phyloP scores from a whole-genome alignment of 306 rosid genomes.

The Prunus salicina region DNA sequence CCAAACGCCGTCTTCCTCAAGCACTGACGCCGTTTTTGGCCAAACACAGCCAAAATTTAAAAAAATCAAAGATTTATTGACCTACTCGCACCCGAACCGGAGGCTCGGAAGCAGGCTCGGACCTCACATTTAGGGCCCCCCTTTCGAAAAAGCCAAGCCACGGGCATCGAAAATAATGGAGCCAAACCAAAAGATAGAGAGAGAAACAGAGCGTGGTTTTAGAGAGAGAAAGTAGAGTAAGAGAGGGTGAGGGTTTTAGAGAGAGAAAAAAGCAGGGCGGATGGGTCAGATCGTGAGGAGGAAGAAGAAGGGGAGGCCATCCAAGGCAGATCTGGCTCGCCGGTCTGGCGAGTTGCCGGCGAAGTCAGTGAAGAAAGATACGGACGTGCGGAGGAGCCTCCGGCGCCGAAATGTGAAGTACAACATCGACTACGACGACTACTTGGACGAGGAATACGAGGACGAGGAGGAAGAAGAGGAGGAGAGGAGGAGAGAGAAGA shows the following conservation, averaged over 20 bases:
- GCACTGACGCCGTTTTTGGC: slow-evolving; percentile 24
- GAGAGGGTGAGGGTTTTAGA: slow-evolving; percentile 15
- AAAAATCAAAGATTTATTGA: slow-evolving; percentile 3
- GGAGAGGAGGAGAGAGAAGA: slow-evolving; percentile 71
- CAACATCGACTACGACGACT: slow-evolving; percentile 84
- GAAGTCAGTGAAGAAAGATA: slow-evolving; percentile 34
- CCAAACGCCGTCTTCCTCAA: slow-evolving; percentile 27
- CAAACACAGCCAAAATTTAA: neutral
- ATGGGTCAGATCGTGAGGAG: slow-evolving; percentile 99
- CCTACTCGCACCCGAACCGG: slow-evolving; percentile 29
- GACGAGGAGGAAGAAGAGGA: slow-evolving; percentile 76
- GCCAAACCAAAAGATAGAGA: slow-evolving; percentile 42
- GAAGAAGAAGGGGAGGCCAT: slow-evolving; percentile 98
- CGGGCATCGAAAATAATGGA: slow-evolving; percentile 63
- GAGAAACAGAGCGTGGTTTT: slow-evolving; percentile 23
- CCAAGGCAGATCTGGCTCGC: slow-evolving; percentile 95
- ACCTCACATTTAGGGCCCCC: slow-evolving; percentile 26
- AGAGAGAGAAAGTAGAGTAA: slow-evolving; percentile 39
- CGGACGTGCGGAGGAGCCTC: slow-evolving; percentile 76
- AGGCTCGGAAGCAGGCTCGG: slow-evolving; percentile 43
- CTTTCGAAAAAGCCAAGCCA: slow-evolving; percentile 49
- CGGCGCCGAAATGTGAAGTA: slow-evolving; percentile 86
- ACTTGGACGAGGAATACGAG: slow-evolving; percentile 63
- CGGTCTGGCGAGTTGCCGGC: slow-evolving; percentile 54
- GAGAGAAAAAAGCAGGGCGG: slow-evolving; percentile 11